Base-by-base conservation (phyloP, 2,329 filamentous ascomycete species). In the Didymella glomerata region DNA sequence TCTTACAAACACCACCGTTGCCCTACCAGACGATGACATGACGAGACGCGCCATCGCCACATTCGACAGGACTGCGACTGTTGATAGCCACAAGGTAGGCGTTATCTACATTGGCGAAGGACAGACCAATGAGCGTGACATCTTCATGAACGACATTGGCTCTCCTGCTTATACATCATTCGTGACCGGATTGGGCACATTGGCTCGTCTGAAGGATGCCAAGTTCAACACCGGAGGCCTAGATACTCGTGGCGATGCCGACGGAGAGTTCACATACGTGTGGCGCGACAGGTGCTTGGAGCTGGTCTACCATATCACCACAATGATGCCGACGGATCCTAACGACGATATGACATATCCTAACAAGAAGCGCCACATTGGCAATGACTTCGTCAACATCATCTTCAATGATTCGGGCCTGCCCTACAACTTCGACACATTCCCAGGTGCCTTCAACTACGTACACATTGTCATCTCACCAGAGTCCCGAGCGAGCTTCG, bases 351-450 rank as follows among this genome's bases (percentile, higher is more conserved):
- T 87, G 62, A 92, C 90, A 24, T 74, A 77, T 71, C 88, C 89
- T 62, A 85, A 87, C 75, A 99, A 99, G 81, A 99, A 99, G 78
- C 85, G 88, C 2, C 96, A 98, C 72, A 95, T 98, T 61, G 95
- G 95, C 57, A 99, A 99, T 73, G 95, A 98, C 77, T 96, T 92
- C 76, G 95, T 99, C 73, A 98, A 97, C 74, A 96, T 99, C 68
- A 90, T 99, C 57, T 99, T 96, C 84, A 99, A 99, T 76, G 92
- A 96, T 71, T 97, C 93, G 2, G 94, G 95, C n/a, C 77, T 89
- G 47, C 90, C 91, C 0, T 98, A 97, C 80, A 85, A 86, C 53
- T 96, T 97, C 74, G 87, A 97, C 74, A 97, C 92, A 0, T 96
- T 99, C 68, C 92, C 92, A 0, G 96, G 93, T 0, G 90, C 94